Base-by-base conservation (phyloP, 495 filamentous ascomycete genomes). In the Trypethelium eluteriae region DNA sequence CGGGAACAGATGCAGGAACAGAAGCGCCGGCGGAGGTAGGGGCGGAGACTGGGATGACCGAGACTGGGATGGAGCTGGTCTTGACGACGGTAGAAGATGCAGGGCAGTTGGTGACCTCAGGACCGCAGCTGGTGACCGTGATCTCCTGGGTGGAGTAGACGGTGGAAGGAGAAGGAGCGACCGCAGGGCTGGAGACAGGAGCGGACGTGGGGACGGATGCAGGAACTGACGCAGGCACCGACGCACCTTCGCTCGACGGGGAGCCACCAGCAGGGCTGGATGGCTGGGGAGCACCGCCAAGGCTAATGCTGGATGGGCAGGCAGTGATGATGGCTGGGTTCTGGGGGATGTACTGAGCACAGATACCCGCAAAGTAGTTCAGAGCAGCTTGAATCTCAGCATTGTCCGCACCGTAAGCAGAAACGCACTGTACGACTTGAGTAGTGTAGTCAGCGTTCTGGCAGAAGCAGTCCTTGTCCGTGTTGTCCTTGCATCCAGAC, bases 331-430 rank as follows among this genome's bases (percentile, higher is more conserved):
- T 89, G 64, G 83, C 93, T 2, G 94, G 94, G 84, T 96, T 96
- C 68, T 81, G 66, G 50, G 82, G 79, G 25, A 92, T 82, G 76
- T 86, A 88, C 39, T 83, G 76, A 44, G 90, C 91, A 80, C 93
- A 98, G 78, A 98, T 89, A 75, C 93, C 94, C 72, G 90, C 86
- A 81, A 97, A 89, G 85, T 89, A 96, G 70, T 85, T 83, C 64
- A 94, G 81, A 64, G 90, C 91, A 66, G 84, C 77, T 63, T 85
- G 80, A 70, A 92, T 80, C 74, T 91, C 84, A n/a, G 76, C 73
- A 62, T 87, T 78, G 61, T 84, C 83, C 68, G 81, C 79, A 67
- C 89, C 87, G 83, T 91, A 88, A 68, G 92, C 82, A 70, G 86
- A 84, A 68, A 97, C 81, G 79, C 93, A 98, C 65, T 84, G 82